Percentiles rank a stretch among this genome's conserved stretches.
Evolutionary conservation across 2,329 filamentous ascomycete genomes (phyloP).

Genomic region (Magnaporthiopsis rhizophila): DNA sequence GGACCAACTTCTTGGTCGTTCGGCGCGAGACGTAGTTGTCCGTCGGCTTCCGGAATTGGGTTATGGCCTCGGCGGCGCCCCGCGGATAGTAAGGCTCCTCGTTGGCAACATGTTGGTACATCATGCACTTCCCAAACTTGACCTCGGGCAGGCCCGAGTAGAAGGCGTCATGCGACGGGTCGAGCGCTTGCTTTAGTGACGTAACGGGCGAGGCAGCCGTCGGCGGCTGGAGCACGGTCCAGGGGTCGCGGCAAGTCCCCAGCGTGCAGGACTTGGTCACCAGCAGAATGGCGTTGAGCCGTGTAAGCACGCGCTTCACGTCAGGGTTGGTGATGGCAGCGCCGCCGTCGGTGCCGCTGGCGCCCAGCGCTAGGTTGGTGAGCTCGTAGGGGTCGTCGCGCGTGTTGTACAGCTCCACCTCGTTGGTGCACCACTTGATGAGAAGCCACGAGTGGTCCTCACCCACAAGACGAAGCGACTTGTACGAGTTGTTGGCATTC

Average conservation of each 20-base stretch:
- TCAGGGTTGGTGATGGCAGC: neutral
- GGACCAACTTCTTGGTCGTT: neutral
- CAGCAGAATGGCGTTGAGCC: constrained; percentile 18
- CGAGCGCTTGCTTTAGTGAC: neutral
- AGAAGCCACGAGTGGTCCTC: constrained; percentile 19
- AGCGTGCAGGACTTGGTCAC: constrained; percentile 20
- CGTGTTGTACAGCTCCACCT: constrained; percentile 24
- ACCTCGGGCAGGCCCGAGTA: constrained; percentile 3
- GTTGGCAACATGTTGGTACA: neutral
- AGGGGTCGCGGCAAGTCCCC: constrained; percentile 17
- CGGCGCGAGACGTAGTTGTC: neutral
- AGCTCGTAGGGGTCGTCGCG: constrained; percentile 18
- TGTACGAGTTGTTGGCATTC: constrained; percentile 14
- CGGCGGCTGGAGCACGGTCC: constrained; percentile 7
- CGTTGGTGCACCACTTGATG: constrained; percentile 21
- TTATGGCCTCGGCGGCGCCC: neutral
- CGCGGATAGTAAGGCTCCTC: constrained; percentile 6
- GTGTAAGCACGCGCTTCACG: neutral
- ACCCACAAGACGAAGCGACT: constrained; percentile 20
- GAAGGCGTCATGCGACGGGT: constrained; percentile 4
- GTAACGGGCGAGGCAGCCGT: neutral
- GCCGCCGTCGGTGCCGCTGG: neutral
- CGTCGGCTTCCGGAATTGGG: neutral
- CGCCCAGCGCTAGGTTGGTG: constrained; percentile 14
- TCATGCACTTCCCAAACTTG: constrained; percentile 3